Percentiles rank a stretch among this genome's conserved stretches.
Conservation (phyloP, 2,329 filamentous ascomycete genomes). For the Pleomassaria siparia region DNA sequence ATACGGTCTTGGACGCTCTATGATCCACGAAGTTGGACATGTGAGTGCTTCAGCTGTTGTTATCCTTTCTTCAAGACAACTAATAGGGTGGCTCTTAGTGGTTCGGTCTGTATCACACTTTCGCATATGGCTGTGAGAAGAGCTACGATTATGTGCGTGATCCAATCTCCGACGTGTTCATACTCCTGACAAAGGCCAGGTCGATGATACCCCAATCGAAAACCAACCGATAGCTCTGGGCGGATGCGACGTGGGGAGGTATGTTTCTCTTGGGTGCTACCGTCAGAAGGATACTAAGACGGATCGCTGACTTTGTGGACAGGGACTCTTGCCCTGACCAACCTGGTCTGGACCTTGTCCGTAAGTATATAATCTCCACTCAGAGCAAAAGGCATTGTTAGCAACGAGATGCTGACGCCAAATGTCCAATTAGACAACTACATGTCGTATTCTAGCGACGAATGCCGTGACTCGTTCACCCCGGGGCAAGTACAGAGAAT, state of each 20-base stretch:
- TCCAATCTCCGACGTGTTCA: not conserved
- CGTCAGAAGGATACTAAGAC: not conserved
- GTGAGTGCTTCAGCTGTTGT: not conserved
- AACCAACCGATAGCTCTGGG: not conserved
- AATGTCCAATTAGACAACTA: not conserved
- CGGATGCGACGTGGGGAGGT: not conserved
- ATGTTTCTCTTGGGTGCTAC: not conserved
- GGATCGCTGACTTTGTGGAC: not conserved
- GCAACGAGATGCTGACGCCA: not conserved
- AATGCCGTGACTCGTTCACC: not conserved
- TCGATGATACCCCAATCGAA: not conserved
- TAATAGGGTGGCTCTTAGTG: not conserved
- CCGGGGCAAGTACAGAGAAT: not conserved
- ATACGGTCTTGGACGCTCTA: not conserved
- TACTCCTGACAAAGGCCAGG: too few relatives aligned
- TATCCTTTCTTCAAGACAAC: not conserved
- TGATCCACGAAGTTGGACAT: not conserved
- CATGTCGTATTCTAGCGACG: conserved; percentile 1
- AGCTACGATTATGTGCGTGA: not conserved
- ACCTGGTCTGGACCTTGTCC: not conserved
- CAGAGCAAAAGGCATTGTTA: not conserved
- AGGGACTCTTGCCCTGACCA: not conserved
- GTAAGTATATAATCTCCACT: not conserved
- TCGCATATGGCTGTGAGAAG: not conserved
- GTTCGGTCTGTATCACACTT: conserved; percentile 1